phyloP scores from a whole-genome alignment of 139 green algal genomes.

The Closterium sp. region DNA sequence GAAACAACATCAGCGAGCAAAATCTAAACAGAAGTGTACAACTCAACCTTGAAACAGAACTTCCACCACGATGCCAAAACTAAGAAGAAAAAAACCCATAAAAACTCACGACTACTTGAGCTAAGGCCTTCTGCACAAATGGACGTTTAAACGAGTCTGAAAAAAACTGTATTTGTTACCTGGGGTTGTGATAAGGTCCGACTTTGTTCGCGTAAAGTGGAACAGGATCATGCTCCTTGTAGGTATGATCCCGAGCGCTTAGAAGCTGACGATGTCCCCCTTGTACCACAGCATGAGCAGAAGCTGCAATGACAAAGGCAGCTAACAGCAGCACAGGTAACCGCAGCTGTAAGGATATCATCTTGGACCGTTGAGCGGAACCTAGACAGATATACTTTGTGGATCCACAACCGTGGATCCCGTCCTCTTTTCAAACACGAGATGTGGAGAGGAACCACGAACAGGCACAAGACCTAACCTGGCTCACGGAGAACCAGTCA shows the following conservation, averaged over 20 bases:
- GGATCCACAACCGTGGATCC: background rate
- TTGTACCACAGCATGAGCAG: background rate
- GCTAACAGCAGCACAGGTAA: background rate
- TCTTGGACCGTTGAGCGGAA: background rate
- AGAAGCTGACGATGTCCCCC: constrained; percentile 13
- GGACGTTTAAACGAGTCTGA: background rate
- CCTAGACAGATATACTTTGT: background rate
- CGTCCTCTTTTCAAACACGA: background rate
- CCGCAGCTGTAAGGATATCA: constrained; percentile 5
- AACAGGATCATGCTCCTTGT: constrained; percentile 22
- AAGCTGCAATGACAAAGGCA: background rate
- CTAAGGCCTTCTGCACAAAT: too few relatives aligned
- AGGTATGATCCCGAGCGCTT: constrained; percentile 11
- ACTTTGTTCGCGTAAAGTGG: constrained; percentile 51
- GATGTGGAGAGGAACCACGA: background rate
- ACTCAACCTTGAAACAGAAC: background rate
- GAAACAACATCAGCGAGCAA: too few relatives aligned
- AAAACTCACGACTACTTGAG: too few relatives aligned
- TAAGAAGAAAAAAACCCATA: too few relatives aligned
- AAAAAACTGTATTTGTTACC: background rate
- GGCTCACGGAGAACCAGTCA: background rate
- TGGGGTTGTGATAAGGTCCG: constrained; percentile 59
- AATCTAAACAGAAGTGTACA: too few relatives aligned
- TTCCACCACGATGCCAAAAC: too few relatives aligned
- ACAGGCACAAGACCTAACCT: background rate